These are phyloP conservation scores for Camelina laxa DNA, from an alignment of 345 rosid genomes.

Conservation along the genomic window DNA sequence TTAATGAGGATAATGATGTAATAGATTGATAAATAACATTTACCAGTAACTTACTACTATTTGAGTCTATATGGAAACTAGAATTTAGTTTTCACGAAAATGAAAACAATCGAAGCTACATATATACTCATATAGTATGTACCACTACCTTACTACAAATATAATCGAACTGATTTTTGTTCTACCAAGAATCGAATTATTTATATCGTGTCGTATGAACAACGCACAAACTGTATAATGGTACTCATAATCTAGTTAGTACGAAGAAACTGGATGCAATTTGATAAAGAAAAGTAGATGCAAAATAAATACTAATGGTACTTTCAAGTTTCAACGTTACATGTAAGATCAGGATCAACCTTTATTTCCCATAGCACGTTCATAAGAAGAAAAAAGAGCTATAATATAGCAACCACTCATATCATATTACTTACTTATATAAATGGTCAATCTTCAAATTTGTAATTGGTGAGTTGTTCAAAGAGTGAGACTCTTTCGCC, in stretches of 20 bases:
- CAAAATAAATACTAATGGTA: not conserved
- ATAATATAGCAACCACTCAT: slow-evolving; percentile 7
- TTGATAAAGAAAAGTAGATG: slow-evolving; percentile 7
- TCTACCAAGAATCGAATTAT: too few species aligned
- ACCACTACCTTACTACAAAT: too few species aligned
- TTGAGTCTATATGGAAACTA: too few species aligned
- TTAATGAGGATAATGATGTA: too few species aligned
- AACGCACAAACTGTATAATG: too few species aligned
- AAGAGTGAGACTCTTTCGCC: slow-evolving; percentile 30
- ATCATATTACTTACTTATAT: not conserved
- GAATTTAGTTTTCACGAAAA: too few species aligned
- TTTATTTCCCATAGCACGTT: slow-evolving; percentile 24
- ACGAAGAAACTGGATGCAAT: slow-evolving; percentile 7
- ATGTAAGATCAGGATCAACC: slow-evolving; percentile 28
- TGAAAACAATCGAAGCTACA: too few species aligned
- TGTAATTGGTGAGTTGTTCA: slow-evolving; percentile 33
- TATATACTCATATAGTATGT: too few species aligned
- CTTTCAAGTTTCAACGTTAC: slow-evolving; percentile 21
- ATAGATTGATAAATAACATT: too few species aligned
- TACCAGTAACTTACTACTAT: too few species aligned
- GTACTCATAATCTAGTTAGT: slow-evolving; percentile 6
- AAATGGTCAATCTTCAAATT: slow-evolving; percentile 27
- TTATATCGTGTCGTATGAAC: too few species aligned
- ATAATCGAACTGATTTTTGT: too few species aligned
- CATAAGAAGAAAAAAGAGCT: not conserved